Conservation (phyloP, 2,329 filamentous ascomycete species). For the Rachicladosporium sp. region DNA sequence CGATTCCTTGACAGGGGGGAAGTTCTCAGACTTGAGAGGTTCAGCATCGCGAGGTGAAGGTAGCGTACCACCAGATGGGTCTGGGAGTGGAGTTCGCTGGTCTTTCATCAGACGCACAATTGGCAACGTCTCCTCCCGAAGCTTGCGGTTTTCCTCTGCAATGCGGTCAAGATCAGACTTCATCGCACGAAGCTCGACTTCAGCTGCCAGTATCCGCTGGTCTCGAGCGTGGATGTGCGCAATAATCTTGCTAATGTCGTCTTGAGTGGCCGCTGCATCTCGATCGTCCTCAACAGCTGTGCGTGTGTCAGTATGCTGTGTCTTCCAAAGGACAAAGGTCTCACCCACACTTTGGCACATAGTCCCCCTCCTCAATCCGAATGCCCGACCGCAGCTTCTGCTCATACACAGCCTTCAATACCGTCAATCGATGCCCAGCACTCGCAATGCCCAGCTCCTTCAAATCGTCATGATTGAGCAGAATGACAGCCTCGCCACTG, state of each 20-base stretch:
- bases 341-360: slow-evolving; percentile 53
- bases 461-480: slow-evolving; percentile 80
- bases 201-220: slow-evolving; percentile 72
- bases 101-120: slow-evolving; percentile 86
- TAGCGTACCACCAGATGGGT: slow-evolving; percentile 24
- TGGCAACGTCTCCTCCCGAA: slow-evolving; percentile 84
- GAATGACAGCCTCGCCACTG: slow-evolving; percentile 79
- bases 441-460: slow-evolving; percentile 90
- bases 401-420: slow-evolving; percentile 92
- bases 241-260: slow-evolving; percentile 84
- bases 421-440: slow-evolving; percentile 86
- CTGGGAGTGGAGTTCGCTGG: slow-evolving; percentile 73
- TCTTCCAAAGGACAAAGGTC: neutral
- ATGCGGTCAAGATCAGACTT: slow-evolving; percentile 38
- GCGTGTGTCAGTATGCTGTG: slow-evolving; percentile 10
- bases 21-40: slow-evolving; percentile 13
- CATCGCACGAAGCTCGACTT: slow-evolving; percentile 70
- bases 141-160: slow-evolving; percentile 70
- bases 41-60: slow-evolving; percentile 23
- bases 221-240: slow-evolving; percentile 82
- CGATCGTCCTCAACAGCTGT: slow-evolving; percentile 81
- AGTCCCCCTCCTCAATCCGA: slow-evolving; percentile 82
- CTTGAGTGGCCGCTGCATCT: slow-evolving; percentile 77
- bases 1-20: slow-evolving; percentile 17
- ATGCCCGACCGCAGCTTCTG: slow-evolving; percentile 90